Evolutionary conservation across 306 rosid genomes (phyloP), one percentile per base, ranked within the genome.

Genomic region (Gillenia trifoliata): DNA sequence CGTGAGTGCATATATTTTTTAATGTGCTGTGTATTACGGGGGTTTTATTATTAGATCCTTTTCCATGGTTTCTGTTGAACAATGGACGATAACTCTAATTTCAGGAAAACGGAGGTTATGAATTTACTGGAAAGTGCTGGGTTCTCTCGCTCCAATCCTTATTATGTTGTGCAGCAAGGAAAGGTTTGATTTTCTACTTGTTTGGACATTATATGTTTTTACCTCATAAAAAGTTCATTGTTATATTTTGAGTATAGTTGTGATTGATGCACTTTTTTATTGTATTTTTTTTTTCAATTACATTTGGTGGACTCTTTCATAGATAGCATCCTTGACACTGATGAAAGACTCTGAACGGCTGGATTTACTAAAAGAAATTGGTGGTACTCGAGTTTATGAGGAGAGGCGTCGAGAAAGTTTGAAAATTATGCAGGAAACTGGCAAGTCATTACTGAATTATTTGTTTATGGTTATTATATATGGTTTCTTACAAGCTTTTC

Each of bases 111-210:
- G 0, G 99, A 94, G 86, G 99, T 94, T 69, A 94, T 94, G 99
- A 94, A 91, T 88, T 90, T 94, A 80, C 79, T 94, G 81, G 99
- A 94, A 86, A 94, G 99, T 88, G 99, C 97, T 76, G 99, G 99
- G 76, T 94, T 94, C 85, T 94, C 99, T 79, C 96, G 95, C 72
- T 94, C 99, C 80, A 94, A 94, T 84, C 99, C 99, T 79, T 94
- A 94, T 85, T 94, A 94, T 84, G 95, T 94, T 79, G 99, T 94
- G 75, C 99, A 94, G 75, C 99, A 94, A 89, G 99, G 99, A 76
- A 92, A 94, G 95, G 99, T 94, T 86, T 45, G 62, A 57, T 45
- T 63, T 64, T 66, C 36, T 45, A 70, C 73, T 75, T 34, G 47
- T 77, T 79, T 83, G 63, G 68, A 71, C 20, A 76, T 65, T 33